phyloP scores from a whole-genome alignment of 306 rosid species.

The Carpinus fangiana region DNA sequence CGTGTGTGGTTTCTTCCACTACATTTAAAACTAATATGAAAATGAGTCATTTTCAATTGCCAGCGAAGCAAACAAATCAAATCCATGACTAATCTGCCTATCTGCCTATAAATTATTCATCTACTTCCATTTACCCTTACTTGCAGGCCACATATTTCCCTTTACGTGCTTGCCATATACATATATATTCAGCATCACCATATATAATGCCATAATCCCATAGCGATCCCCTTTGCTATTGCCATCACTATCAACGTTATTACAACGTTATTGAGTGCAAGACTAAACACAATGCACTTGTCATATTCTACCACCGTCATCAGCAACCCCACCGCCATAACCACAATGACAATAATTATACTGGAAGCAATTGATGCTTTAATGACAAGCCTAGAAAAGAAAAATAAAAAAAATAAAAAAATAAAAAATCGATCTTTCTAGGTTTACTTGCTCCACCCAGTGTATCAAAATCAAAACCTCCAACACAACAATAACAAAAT shows the following conservation, averaged over 20 bases:
- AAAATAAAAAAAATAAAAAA: background rate
- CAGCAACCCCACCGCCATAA: background rate
- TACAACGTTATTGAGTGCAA: background rate
- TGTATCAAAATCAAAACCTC: background rate
- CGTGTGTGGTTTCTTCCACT: background rate
- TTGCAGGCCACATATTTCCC: background rate
- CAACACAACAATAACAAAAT: background rate
- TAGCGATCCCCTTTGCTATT: background rate
- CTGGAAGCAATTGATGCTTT: background rate
- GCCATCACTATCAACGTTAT: background rate
- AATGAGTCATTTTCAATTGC: background rate
- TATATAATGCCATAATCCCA: background rate
- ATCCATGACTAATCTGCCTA: background rate
- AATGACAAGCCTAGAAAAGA: background rate
- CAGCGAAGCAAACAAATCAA: background rate
- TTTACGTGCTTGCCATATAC: too few relatives aligned
- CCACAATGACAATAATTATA: background rate
- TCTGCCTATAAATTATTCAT: background rate
- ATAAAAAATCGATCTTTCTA: background rate
- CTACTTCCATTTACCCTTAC: background rate
- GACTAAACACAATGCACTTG: background rate
- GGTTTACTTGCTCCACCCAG: background rate
- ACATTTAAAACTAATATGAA: background rate
- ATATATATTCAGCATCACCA: background rate
- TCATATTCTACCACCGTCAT: constrained; percentile 3